Conservation (phyloP, 495 filamentous ascomycete genomes). For the Neurospora sublineolata region DNA sequence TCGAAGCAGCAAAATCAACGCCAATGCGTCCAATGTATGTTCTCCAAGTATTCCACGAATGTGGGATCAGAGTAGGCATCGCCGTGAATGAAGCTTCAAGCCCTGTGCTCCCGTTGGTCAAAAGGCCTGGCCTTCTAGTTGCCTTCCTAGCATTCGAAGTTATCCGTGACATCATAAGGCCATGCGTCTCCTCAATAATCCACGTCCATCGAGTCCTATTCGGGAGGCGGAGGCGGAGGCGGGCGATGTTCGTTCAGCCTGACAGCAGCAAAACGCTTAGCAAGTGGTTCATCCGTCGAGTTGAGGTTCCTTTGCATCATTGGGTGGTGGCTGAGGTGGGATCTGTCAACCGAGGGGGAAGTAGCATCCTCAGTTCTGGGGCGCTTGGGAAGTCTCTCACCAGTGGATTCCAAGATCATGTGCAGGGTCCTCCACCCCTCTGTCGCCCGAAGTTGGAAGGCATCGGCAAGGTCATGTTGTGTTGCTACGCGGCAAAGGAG, state of each 20-base stretch:
- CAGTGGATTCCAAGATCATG: constrained; percentile 85
- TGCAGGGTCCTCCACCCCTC: constrained; percentile 87
- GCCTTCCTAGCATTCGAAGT: background rate
- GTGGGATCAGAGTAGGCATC: background rate
- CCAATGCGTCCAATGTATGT: background rate
- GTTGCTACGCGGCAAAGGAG: constrained; percentile 77
- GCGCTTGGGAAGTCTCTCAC: constrained; percentile 90
- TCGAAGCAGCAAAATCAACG: background rate
- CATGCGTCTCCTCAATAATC: background rate
- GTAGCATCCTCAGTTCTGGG: constrained; percentile 33
- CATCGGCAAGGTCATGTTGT: constrained; percentile 62
- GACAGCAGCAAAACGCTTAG: constrained; percentile 98
- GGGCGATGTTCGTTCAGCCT: constrained; percentile 54
- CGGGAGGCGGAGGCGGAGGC: background rate
- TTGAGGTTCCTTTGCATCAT: constrained; percentile 15
- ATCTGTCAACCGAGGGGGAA: constrained; percentile 2
- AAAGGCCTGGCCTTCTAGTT: background rate
- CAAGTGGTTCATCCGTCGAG: constrained; percentile 57
- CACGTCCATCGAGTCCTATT: background rate
- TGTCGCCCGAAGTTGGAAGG: constrained; percentile 68
- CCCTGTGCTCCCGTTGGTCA: background rate
- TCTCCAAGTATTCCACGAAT: background rate
- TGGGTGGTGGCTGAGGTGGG: constrained; percentile 6
- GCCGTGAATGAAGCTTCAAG: background rate
- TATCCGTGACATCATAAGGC: background rate